Evolutionary conservation across 345 rosid genomes (phyloP), one percentile per base, ranked within the genome.

Genomic region (Populus tremula): DNA sequence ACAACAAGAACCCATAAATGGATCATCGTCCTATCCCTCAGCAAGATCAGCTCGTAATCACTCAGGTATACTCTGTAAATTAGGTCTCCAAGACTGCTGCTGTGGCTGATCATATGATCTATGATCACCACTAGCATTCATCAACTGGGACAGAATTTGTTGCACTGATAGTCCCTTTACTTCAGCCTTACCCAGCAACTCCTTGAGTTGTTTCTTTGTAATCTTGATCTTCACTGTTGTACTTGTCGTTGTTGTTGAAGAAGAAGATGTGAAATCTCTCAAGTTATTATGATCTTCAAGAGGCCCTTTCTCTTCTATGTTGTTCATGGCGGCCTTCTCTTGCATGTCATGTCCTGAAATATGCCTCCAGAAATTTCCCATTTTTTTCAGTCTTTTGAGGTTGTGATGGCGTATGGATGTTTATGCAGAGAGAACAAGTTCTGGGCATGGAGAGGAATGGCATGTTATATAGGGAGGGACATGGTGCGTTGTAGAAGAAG

Each of bases 41-140:
- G 6, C 23, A 31, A 67, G 8, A 21, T 39, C 71, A 33, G 16
- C 23, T 68, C 27, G 8, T 5, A 49, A 13, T 77, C 75, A 82
- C 70, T 90, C 94, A 12, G 94, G 92, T 70, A 90, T 90, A 70
- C 92, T 90, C 68, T 85, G 87, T n/a, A 90, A 65, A 61, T 84
- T 87, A 31, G 94, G 94, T 76, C 87, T 84, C 94, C 94, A 90
- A 0, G 92, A 70, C 74, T 81, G 77, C 23, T 81, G 88, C 61
- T 85, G 69, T 8, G 84, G 12, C 77, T 82, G 27, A 27, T 27
- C 82, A 5, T 67, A 70, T 16, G 9, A 71, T 29, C 27, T n/a
- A 23, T 47, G 3, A 9, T 43, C 76, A n/a, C 50, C 68, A 17
- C 76, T 50, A 3, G 67, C 80, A 39, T 61, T 73, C 59, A 84